Conservation (phyloP, 208 protist species). For the Vickermania spadyakhi region DNA sequence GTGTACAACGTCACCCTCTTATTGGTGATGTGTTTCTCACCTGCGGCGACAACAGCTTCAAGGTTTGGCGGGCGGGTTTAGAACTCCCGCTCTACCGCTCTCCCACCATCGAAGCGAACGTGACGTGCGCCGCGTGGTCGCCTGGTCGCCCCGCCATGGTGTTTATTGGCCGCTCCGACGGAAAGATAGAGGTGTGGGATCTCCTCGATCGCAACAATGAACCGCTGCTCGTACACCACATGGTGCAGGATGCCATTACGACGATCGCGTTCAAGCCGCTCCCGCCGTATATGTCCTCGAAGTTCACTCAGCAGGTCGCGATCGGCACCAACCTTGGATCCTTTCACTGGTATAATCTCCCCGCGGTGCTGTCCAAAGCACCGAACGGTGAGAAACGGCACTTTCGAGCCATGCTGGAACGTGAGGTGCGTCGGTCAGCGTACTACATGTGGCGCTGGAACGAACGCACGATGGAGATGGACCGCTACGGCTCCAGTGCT, state of each 20-base stretch:
- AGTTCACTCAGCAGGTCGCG: slow-evolving; percentile 73
- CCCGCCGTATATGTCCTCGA: slow-evolving; percentile 18
- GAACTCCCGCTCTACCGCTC: slow-evolving; percentile 67
- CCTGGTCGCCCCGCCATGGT: slow-evolving; percentile 69
- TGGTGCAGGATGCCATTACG: slow-evolving; percentile 88
- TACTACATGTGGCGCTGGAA: slow-evolving; percentile 83
- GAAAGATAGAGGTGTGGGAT: slow-evolving; percentile 86
- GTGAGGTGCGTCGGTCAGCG: slow-evolving; percentile 75
- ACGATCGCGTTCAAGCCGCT: slow-evolving; percentile 80
- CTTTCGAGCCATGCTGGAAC: slow-evolving; percentile 76
- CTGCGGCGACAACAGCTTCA: slow-evolving; percentile 79
- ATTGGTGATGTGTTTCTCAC: slow-evolving; percentile 86
- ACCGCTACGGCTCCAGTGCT: slow-evolving; percentile 55
- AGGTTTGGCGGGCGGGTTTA: slow-evolving; percentile 81
- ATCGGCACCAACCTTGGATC: slow-evolving; percentile 80
- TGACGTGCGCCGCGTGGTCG: slow-evolving; percentile 83
- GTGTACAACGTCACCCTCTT: slow-evolving; percentile 71
- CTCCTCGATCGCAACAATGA: slow-evolving; percentile 86
- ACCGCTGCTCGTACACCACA: slow-evolving; percentile 73
- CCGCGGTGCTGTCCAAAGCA: slow-evolving; percentile 60
- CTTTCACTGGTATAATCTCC: slow-evolving; percentile 85
- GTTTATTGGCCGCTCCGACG: slow-evolving; percentile 70
- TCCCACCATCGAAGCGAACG: slow-evolving; percentile 27
- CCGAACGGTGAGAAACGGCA: slow-evolving; percentile 72
- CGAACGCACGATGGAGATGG: slow-evolving; percentile 64